phyloP scores from a whole-genome alignment of 2,329 filamentous ascomycete species.

The Trichophaea hybrida region DNA sequence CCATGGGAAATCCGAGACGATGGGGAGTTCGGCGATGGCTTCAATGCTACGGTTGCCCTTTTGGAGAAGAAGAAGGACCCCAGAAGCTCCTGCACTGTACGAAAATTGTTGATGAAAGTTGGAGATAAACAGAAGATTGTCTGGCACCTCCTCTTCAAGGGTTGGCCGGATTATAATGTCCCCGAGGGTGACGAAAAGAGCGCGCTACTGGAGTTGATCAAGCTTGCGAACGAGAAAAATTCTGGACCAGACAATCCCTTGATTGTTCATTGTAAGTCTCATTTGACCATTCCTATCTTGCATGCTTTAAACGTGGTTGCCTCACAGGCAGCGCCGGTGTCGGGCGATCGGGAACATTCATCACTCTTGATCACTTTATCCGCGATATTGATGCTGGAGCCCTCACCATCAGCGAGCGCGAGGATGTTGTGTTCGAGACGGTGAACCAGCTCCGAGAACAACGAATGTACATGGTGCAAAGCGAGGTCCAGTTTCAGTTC shows the following conservation, averaged over 20 bases:
- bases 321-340: conserved; percentile 60
- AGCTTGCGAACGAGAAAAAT: conserved; percentile 34
- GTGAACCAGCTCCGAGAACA: conserved; percentile 75
- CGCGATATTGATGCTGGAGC: conserved; percentile 64
- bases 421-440: conserved; percentile 60
- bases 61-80: conserved; percentile 41
- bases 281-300: neutral
- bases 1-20: conserved; percentile 44
- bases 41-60: conserved; percentile 54
- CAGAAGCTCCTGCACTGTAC: conserved; percentile 50
- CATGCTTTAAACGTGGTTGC: neutral
- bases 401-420: conserved; percentile 37
- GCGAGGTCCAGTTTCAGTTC: conserved; percentile 68
- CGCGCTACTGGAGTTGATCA: conserved; percentile 40
- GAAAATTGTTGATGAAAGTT: conserved; percentile 51
- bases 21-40: conserved; percentile 51
- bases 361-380: conserved; percentile 83
- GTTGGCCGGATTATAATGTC: conserved; percentile 29
- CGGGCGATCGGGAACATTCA: conserved; percentile 87
- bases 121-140: conserved; percentile 26
- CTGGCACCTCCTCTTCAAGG: conserved; percentile 29
- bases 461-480: conserved; percentile 90
- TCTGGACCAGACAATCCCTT: conserved; percentile 50
- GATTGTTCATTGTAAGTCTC: conserved; percentile 51
- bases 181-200: conserved; percentile 37